Base-by-base conservation (phyloP, 257 asterid species). In the Capsicum baccatum region DNA sequence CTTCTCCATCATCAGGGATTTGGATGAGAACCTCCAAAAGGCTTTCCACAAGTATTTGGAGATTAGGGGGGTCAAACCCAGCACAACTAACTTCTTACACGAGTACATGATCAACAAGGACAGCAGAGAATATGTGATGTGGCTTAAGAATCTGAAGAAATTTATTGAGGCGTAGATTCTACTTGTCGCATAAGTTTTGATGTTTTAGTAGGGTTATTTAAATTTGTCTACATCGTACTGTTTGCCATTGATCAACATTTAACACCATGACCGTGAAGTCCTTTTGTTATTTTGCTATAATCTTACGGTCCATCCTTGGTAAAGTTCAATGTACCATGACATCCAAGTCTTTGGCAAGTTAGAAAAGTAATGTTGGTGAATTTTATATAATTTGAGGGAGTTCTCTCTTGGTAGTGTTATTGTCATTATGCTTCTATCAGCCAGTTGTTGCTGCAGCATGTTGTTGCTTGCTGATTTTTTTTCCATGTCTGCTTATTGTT, bases 21-120 rank as follows among this genome's bases (percentile, higher is more conserved):
- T 97, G 95, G 99, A 97, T 64, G 98, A 97, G 88, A 95, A 94
- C 86, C 87, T 97, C 90, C 98, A 95, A 93, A 92, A 94, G 90
- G 97, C 97, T 57, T 97, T 97, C 91, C 95, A 89, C 91, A 95
- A 95, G 94, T 97, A 95, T 88, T 88, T 97, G 62, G 98, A 97
- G 89, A 88, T 91, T 9, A 89, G 98, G 89, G 99, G 26, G 26
- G 85, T 97, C 82, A 94, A 91, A 74, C 95, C 98, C 1, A 92
- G 94, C 88, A 87, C 95, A 3, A 94, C 98, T 39, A 94, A 93
- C 89, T 94, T 88, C 88, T 92, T 97, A 95, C 97, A 92, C 1
- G 97, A 88, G 81, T 95, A 90, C 88, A 94, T 97, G 98, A 81
- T 94, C 35, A 89, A 90, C 87, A 97, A 97, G 83, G 99, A 97